Evolutionary conservation across 805 yeast genomes (phyloP), one percentile per base, ranked within the genome.

Genomic region (Saturnispora kantuleensis): DNA sequence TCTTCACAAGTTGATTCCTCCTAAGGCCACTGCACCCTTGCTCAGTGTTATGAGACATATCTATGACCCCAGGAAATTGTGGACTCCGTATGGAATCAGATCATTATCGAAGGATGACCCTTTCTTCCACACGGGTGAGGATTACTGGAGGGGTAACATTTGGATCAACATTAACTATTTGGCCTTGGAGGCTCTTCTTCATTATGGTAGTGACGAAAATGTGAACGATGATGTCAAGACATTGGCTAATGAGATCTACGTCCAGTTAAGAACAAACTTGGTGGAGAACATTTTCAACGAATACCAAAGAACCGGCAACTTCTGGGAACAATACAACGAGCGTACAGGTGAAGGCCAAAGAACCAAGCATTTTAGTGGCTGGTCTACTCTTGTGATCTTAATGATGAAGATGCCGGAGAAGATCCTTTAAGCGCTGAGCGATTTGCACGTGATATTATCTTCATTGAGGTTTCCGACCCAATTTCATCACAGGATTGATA

Each of bases 91-190:
- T 52, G 98, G 98, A 11, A 67, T 93, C 32, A 70, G 96, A 50
- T 84, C 95, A 0, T 66, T 93, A 32, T 84, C 96, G 1, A 78
- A 77, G 54, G 53, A 69, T 5, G 89, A 84, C 54, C 66, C 66
- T 16, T 65, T 57, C 47, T 93, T 82, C 64, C 83, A 83, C 45
- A 75, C 80, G 0, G 90, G 73, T 7, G 98, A 93, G 57, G 81
- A 90, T 62, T 93, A 93, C 66, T 93, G 98, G 98, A 75, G 96
- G 50, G 93, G 96, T 1, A 86, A 94, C 15, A 71, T 93, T 26
- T 93, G 97, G 97, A 69, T 88, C 53, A 84, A 88, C 60, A 84
- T 93, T 56, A 93, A 93, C 66, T 90, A 87, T 57, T 66, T 93
- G 61, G 69, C 81, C 4, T 67, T 93, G 36, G 93, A 87, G 43